Percentiles rank a stretch among this genome's conserved stretches.
Conservation (phyloP, 2,329 filamentous ascomycete species). For the Atkinsonella hypoxylon region DNA sequence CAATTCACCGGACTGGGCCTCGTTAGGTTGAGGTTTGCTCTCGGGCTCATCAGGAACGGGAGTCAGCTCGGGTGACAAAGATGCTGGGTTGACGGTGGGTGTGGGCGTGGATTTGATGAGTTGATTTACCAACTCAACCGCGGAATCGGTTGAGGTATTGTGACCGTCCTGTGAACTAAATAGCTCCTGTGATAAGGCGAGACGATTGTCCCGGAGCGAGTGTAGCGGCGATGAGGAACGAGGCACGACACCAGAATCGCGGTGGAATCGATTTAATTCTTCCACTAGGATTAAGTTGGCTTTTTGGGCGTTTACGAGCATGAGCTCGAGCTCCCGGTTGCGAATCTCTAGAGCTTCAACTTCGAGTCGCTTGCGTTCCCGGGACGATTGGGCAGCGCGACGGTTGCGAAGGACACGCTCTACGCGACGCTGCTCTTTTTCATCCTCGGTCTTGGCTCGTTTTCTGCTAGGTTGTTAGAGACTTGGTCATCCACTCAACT, state of each 20-base stretch:
- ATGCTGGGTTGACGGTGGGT: slow-evolving; percentile 48
- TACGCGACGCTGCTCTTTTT: slow-evolving; percentile 95
- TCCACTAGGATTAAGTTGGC: slow-evolving; percentile 35
- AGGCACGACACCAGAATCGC: slow-evolving; percentile 28
- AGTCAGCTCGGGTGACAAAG: slow-evolving; percentile 44
- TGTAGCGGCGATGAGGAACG: slow-evolving; percentile 30
- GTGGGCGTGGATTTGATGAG: slow-evolving; percentile 27
- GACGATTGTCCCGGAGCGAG: slow-evolving; percentile 31
- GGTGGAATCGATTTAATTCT: slow-evolving; percentile 37
- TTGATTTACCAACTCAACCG: slow-evolving; percentile 28
- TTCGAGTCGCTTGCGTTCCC: slow-evolving; percentile 80
- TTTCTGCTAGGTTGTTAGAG: slow-evolving; percentile 43
- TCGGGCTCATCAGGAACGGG: slow-evolving; percentile 34
- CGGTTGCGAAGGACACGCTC: slow-evolving; percentile 95
- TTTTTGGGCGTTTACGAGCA: slow-evolving; percentile 48
- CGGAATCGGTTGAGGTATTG: slow-evolving; percentile 16
- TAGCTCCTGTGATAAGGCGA: slow-evolving; percentile 47
- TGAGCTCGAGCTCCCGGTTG: slow-evolving; percentile 57
- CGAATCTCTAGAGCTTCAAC: slow-evolving; percentile 74
- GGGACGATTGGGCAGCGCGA: slow-evolving; percentile 88
- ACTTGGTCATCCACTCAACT: too few relatives aligned
- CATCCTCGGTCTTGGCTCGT: slow-evolving; percentile 95
- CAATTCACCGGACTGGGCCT: slow-evolving; percentile 14
- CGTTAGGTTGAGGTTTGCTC: slow-evolving; percentile 7
- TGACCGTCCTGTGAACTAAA: slow-evolving; percentile 37